phyloP scores from a whole-genome alignment of 345 rosid genomes.

The Clarkia xantiana region DNA sequence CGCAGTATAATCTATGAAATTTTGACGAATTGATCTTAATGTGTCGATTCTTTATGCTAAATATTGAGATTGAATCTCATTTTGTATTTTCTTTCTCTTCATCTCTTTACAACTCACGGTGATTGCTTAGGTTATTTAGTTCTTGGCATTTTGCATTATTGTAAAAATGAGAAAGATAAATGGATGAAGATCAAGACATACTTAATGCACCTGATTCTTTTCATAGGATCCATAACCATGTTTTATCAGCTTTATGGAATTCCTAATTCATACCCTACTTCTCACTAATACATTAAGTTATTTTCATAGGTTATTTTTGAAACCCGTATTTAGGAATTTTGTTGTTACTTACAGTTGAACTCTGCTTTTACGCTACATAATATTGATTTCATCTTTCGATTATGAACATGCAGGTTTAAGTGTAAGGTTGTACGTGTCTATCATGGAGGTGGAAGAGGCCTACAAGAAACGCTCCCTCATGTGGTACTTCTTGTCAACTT shows the following conservation, averaged over 20 bases:
- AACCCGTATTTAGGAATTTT: neutral
- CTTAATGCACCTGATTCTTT: constrained; percentile 41
- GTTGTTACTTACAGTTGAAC: neutral
- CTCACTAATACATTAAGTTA: constrained; percentile 63
- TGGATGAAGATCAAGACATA: constrained; percentile 36
- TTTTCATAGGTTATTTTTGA: neutral
- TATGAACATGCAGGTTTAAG: constrained; percentile 39
- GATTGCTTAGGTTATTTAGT: neutral
- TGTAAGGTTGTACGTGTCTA: constrained; percentile 31
- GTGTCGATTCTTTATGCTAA: no score
- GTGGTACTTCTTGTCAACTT: constrained; percentile 22
- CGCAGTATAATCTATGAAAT: no score
- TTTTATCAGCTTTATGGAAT: constrained; percentile 66
- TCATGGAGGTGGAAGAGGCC: constrained; percentile 55
- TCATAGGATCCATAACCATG: constrained; percentile 38
- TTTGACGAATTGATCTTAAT: no score
- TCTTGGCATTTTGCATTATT: neutral
- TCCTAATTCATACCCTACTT: constrained; percentile 61
- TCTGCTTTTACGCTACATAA: no score
- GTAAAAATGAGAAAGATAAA: constrained; percentile 26
- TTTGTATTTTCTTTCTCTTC: neutral
- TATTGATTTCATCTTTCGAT: constrained; percentile 1
- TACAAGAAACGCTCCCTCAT: constrained; percentile 42
- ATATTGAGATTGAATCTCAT: neutral
- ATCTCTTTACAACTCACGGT: no score